Base-by-base conservation (phyloP, 495 filamentous ascomycete species). In the Terfezia claveryi region DNA sequence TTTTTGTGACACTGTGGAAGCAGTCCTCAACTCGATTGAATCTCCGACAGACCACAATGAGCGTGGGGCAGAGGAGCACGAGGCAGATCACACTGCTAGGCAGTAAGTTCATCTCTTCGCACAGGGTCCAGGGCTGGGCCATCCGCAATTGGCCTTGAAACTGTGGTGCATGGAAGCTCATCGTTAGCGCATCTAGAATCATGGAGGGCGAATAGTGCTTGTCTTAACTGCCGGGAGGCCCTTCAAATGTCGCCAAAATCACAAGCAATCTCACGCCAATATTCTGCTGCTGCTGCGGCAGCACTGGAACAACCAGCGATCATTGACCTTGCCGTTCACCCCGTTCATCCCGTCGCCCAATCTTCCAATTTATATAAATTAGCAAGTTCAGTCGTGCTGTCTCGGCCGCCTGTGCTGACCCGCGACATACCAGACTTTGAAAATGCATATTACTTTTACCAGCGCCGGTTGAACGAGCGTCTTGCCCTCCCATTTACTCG, bases 401-500 rank as follows among this genome's bases (percentile, higher is more conserved):
- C 86, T 32, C 84, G 91, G 37, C 79, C 92, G 7, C 91, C 91
- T 9, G 70, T 87, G 52, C 73, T 99, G 59, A 96, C 92, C 53
- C 83, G 82, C 57, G 73, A 81, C 52, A 81, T 86, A 16, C 81
- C 80, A 37, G 74, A 83, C 11, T 96, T 99, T 68, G 91, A 99
- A 69, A 81, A 85, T 66, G 73, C 88, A 53, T 95, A 77, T 72
- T 91, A 80, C 73, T 85, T 96, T 67, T 99, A 99, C 72, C 91
- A 99, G 70, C 85, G 85, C 57, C 87, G 91, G 11, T 75, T 99
- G 54, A 94, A 99, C 69, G 91, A 99, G 72, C 86, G 91, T 10
- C 73, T 94, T 36, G 78, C 79, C 10, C 74, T 89, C 9, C 88
- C 89, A 2, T 99, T 99, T 72, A 83, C 81, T 16, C 78, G 82